Evolutionary conservation across 768 basidiomycete genomes (phyloP), one percentile per base, ranked within the genome.

Genomic region (Tricholoma matsutake): DNA sequence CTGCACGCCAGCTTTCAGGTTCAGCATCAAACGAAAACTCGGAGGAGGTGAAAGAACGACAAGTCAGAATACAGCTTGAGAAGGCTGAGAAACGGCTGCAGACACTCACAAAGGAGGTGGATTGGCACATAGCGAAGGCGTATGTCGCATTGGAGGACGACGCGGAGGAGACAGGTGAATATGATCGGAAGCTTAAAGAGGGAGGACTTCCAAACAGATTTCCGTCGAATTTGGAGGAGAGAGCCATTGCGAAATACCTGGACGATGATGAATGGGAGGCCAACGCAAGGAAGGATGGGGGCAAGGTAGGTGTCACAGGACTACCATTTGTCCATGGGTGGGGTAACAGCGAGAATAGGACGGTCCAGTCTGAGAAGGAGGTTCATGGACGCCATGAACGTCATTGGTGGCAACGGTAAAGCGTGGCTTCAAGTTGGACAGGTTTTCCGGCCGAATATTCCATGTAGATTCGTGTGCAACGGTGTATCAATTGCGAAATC

Each of bases 201-300:
- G 55, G 41, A 8, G 58, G 56, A 35, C 41, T 51, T 16, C n/a
- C 43, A 8, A 22, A 39, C 29, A 18, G 18, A 32, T 53, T 61
- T 35, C 43, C 47, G 57, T 65, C 56, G 45, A 65, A 59, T 37
- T 59, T 85, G 57, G 86, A 84, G 64, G 77, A 71, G 14, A 71
- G 81, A 3, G 89, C 88, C 0, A 75, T 87, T 29, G 80, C 80
- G 59, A 75, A 69, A 47, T 91, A 89, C 70, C 67, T 89, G 58
- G 86, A 88, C 53, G 89, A 91, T 62, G 78, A 80, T 1, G 86
- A 88, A 61, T 91, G 89, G 88, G 89, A 90, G 69, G 72, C 74
- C 54, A 68, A 63, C n/a, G 66, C 62, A 37, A 32, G 53, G 37
- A 45, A 49, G 25, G 58, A 55, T 47, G 56, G 47, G 25, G 35